Conservation (phyloP, 108 stramenopile species). For the Skeletonema potamos region DNA sequence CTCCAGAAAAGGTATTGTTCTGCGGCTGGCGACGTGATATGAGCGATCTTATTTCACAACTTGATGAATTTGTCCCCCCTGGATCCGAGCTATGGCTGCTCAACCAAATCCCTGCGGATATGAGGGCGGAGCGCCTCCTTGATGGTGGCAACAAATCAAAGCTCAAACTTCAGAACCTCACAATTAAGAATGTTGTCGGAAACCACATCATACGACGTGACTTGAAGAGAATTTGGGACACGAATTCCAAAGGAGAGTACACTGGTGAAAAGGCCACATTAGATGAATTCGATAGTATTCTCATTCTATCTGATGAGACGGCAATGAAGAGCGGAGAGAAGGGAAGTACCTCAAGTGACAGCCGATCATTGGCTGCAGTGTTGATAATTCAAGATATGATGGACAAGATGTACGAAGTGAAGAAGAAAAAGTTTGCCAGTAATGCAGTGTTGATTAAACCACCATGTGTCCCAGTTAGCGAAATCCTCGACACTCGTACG, state of each 20-base stretch:
- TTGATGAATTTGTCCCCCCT: conserved; percentile 21
- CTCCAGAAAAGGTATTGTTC: conserved; percentile 31
- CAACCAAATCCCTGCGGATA: not conserved
- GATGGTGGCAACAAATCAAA: conserved; percentile 11
- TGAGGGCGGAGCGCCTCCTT: conserved; percentile 13
- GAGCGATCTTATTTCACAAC: conserved; percentile 27
- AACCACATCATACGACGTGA: conserved; percentile 23
- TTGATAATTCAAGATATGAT: conserved; percentile 6
- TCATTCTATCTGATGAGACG: conserved; percentile 30
- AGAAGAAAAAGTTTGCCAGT: not conserved
- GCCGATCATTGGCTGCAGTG: conserved; percentile 4
- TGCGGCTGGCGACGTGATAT: conserved; percentile 46
- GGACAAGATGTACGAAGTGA: not conserved
- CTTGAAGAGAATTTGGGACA: conserved; percentile 10
- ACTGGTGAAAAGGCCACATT: conserved; percentile 8
- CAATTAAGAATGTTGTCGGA: conserved; percentile 14
- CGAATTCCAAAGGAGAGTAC: not conserved
- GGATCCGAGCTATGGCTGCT: conserved; percentile 26
- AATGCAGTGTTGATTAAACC: too few species aligned
- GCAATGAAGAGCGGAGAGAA: not conserved
- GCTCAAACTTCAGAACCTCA: conserved; percentile 11
- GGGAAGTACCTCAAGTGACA: conserved; percentile 4
- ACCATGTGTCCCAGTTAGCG: conserved; percentile 22
- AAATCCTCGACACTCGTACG: conserved; percentile 53
- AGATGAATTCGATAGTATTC: conserved; percentile 24